phyloP scores from a whole-genome alignment of 83 land plant genomes.

The Isoetes engelmannii region DNA sequence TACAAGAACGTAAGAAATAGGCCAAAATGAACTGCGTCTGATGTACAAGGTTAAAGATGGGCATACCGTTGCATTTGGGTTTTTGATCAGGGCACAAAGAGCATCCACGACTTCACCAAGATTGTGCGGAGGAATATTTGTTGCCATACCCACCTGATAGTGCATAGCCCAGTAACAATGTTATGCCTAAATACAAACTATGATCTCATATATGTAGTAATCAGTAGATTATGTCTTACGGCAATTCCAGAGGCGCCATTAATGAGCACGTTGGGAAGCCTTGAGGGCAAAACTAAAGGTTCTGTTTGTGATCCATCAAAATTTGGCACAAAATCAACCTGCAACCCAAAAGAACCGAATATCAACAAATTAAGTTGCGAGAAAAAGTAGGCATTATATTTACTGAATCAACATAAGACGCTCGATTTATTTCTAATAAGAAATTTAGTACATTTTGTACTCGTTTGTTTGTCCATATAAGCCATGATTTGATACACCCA shows the following conservation, averaged over 20 bases:
- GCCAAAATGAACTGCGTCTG: too few species aligned
- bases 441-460: too few species aligned
- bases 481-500: too few species aligned
- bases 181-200: not conserved
- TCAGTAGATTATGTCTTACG: slow-evolving; percentile 30
- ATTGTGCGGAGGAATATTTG: slow-evolving; percentile 94
- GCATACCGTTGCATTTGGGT: slow-evolving; percentile 80
- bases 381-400: too few species aligned
- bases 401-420: too few species aligned
- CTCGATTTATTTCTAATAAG: too few species aligned
- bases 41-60: not conserved
- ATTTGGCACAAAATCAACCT: slow-evolving; percentile 89
- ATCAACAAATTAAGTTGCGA: too few species aligned
- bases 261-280: slow-evolving; percentile 74
- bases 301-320: slow-evolving; percentile 95
- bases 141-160: slow-evolving; percentile 95
- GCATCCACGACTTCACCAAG: slow-evolving; percentile 93
- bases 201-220: not conserved
- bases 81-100: slow-evolving; percentile 70
- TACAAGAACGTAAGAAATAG: too few species aligned
- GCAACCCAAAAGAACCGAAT: not conserved
- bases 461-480: too few species aligned
- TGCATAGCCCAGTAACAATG: slow-evolving; percentile 1
- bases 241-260: slow-evolving; percentile 98
- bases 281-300: slow-evolving; percentile 83